Evolutionary conservation across 83 land plant genomes (phyloP).

Genomic region (Thuja plicata): DNA sequence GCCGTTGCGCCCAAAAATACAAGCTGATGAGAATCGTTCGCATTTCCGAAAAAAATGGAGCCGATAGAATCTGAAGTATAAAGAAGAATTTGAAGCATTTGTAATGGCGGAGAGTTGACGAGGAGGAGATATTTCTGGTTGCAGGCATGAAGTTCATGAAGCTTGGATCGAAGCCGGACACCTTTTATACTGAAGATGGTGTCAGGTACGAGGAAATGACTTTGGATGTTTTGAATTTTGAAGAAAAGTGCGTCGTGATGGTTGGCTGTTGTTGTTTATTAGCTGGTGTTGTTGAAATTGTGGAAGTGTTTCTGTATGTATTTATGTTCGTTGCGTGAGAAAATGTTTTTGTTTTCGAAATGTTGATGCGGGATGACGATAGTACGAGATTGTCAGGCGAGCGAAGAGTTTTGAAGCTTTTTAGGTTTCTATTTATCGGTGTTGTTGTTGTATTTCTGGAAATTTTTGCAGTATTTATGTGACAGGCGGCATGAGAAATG

Average conservation of each 20-base stretch:
- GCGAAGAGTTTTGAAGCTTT: background rate
- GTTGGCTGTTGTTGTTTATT: background rate
- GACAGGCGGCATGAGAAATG: background rate
- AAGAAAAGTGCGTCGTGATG: background rate
- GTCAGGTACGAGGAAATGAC: background rate
- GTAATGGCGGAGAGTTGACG: background rate
- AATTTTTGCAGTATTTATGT: background rate
- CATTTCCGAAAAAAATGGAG: background rate
- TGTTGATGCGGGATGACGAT: background rate
- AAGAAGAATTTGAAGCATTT: background rate
- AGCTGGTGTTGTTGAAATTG: background rate
- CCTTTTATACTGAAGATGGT: slow-evolving; percentile 23
- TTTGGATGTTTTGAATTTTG: background rate
- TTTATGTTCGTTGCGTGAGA: background rate
- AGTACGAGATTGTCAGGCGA: background rate
- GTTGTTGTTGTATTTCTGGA: background rate
- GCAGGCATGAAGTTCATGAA: slow-evolving; percentile 72
- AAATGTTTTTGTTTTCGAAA: background rate
- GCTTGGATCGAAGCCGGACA: slow-evolving; percentile 62
- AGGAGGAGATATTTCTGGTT: background rate
- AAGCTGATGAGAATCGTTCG: background rate
- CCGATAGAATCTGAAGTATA: background rate
- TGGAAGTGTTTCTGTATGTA: background rate
- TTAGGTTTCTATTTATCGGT: background rate
- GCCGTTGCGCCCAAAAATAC: background rate